Conservation (phyloP, 179 eudicot species). For the Spergularia azorica region DNA sequence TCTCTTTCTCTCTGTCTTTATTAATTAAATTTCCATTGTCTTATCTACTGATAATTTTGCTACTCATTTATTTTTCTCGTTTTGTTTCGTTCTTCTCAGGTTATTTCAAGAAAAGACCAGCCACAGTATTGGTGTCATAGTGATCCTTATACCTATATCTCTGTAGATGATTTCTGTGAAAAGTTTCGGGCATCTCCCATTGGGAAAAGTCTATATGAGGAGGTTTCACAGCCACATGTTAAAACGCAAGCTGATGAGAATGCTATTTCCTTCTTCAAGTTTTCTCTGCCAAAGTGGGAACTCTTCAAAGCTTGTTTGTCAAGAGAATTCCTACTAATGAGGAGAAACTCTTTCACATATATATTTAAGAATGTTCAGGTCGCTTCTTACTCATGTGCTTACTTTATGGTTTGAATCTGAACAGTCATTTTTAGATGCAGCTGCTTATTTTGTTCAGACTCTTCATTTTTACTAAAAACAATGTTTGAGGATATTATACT, state of each 20-base stretch:
- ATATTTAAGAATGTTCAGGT: conserved; percentile 76
- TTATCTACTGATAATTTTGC: not conserved
- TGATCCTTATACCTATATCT: conserved; percentile 45
- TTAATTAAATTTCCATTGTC: no score
- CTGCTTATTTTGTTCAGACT: not conserved
- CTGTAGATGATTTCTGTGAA: conserved; percentile 48
- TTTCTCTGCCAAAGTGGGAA: conserved; percentile 69
- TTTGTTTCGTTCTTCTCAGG: conserved; percentile 39
- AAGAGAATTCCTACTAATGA: conserved; percentile 78
- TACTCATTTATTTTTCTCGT: not conserved
- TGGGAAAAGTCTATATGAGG: conserved; percentile 50
- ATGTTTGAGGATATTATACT: not conserved
- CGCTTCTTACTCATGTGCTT: not conserved
- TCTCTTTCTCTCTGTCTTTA: not conserved
- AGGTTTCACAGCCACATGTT: conserved; percentile 44
- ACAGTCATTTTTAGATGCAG: not conserved
- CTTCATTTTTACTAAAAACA: not conserved
- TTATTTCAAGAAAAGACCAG: conserved; percentile 86
- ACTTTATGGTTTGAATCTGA: conserved; percentile 1
- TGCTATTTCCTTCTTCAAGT: conserved; percentile 57
- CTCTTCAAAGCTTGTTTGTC: conserved; percentile 78
- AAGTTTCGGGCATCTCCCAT: conserved; percentile 51
- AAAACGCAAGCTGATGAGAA: conserved; percentile 43
- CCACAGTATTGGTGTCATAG: conserved; percentile 61
- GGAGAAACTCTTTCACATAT: conserved; percentile 67